phyloP scores from a whole-genome alignment of 768 basidiomycete species.

The Tulasnella calospora region DNA sequence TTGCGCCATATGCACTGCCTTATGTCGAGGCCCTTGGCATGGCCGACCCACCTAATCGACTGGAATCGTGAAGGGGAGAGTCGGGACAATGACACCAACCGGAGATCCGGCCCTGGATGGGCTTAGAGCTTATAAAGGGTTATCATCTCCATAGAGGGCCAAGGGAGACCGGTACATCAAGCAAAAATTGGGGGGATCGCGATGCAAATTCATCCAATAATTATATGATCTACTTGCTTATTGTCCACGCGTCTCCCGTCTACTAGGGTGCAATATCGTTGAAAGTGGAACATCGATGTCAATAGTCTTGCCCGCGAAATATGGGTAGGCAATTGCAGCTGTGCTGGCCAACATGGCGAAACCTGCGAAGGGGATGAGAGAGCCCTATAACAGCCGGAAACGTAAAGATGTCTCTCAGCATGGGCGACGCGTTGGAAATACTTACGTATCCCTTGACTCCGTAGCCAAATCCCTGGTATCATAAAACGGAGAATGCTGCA shows the following conservation, averaged over 20 bases:
- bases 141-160: too few relatives aligned
- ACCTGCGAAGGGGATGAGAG: constrained; percentile 15
- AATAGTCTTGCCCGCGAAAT: neutral
- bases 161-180: too few relatives aligned
- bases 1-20: too few relatives aligned
- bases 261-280: neutral
- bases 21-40: too few relatives aligned
- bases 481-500: constrained; percentile 1
- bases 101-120: too few relatives aligned
- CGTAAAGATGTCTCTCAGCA: neutral
- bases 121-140: too few relatives aligned
- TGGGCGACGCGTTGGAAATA: neutral
- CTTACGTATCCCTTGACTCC: constrained; percentile 6
- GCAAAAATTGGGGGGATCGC: too few relatives aligned
- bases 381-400: neutral
- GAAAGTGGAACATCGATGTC: neutral
- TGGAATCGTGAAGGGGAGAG: too few relatives aligned
- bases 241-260: neutral
- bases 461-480: neutral
- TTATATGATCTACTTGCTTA: neutral
- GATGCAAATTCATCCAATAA: too few relatives aligned
- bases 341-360: constrained; percentile 13
- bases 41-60: too few relatives aligned
- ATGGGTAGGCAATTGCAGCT: constrained; percentile 3
- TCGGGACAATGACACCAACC: too few relatives aligned